Conservation (phyloP, 1,284 basidiomycete genomes). For the Cryptococcus sp. region DNA sequence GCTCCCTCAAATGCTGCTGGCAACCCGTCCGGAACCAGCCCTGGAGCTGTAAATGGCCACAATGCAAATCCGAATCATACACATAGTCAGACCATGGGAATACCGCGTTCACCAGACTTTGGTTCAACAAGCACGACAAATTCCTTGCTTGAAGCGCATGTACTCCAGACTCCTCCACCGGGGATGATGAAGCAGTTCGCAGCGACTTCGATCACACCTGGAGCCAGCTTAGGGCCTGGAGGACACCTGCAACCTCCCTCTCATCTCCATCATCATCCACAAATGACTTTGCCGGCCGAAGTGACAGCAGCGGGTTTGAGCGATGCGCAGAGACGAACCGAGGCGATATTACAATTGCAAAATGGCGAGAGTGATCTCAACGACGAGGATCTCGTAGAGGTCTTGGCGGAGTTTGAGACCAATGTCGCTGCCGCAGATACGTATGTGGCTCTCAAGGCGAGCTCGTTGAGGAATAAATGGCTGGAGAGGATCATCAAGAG, state of each 20-base stretch:
- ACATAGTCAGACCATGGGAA: neutral
- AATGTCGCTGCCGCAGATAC: constrained; percentile 40
- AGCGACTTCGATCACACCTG: neutral
- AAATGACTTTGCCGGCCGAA: constrained; percentile 8
- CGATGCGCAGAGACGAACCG: constrained; percentile 39
- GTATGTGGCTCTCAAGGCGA: constrained; percentile 40
- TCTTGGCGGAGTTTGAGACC: constrained; percentile 42
- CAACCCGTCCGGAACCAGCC: too few relatives aligned
- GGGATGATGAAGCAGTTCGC: neutral
- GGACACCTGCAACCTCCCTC: neutral
- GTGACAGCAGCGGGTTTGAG: constrained; percentile 20
- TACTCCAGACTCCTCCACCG: constrained; percentile 8
- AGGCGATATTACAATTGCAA: constrained; percentile 40
- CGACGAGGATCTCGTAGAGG: constrained; percentile 40
- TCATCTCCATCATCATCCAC: neutral
- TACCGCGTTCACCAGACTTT: constrained; percentile 13
- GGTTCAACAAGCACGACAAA: neutral
- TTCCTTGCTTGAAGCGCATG: constrained; percentile 3
- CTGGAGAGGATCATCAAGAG: constrained; percentile 28
- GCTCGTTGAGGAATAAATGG: constrained; percentile 27
- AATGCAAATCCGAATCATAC: neutral
- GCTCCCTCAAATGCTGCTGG: neutral
- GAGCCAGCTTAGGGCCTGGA: neutral
- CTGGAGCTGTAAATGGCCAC: neutral
- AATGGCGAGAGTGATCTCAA: constrained; percentile 27